Conservation (phyloP, 202 grass and related monocot species). For the Carex arenaria region DNA sequence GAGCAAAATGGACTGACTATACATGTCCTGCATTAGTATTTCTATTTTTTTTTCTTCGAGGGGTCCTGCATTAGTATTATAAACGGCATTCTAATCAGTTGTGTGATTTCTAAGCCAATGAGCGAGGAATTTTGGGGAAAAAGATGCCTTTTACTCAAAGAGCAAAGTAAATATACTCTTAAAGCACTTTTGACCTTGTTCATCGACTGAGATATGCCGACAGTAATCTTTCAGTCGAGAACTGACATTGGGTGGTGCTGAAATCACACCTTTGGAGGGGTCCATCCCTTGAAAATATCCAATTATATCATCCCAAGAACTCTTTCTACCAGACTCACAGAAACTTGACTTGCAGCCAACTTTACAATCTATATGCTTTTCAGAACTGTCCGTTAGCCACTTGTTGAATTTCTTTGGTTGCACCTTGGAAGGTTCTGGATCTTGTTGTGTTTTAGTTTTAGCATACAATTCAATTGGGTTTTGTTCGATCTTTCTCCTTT, state of each 20-base stretch:
- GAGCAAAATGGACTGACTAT: not conserved
- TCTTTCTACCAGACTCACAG: slow-evolving; percentile 25
- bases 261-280: not conserved
- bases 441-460: slow-evolving; percentile 15
- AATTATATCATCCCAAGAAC: slow-evolving; percentile 20
- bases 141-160: slow-evolving; percentile 16
- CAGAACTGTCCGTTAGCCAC: slow-evolving; percentile 15
- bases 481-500: slow-evolving; percentile 41
- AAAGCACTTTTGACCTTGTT: slow-evolving; percentile 24
- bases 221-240: slow-evolving; percentile 31
- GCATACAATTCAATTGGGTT: slow-evolving; percentile 24
- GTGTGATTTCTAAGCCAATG: not conserved
- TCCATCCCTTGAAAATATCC: slow-evolving; percentile 23
- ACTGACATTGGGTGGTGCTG: slow-evolving; percentile 21
- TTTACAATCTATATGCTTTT: slow-evolving; percentile 13
- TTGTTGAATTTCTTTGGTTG: slow-evolving; percentile 18
- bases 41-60: too few relatives aligned
- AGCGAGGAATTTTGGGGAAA: not conserved
- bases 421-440: slow-evolving; percentile 30
- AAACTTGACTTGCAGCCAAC: slow-evolving; percentile 13
- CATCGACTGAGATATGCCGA: slow-evolving; percentile 19
- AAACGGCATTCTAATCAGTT: not conserved
- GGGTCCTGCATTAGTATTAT: not conserved
- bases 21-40: not conserved
- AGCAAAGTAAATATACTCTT: slow-evolving; percentile 83